A percentile compares a stretch with the other conserved stretches of the same genome.
These are phyloP conservation scores for Zygosaccharomyces gambellarensis DNA, from an alignment of 805 yeast species.

Conservation along the genomic window DNA sequence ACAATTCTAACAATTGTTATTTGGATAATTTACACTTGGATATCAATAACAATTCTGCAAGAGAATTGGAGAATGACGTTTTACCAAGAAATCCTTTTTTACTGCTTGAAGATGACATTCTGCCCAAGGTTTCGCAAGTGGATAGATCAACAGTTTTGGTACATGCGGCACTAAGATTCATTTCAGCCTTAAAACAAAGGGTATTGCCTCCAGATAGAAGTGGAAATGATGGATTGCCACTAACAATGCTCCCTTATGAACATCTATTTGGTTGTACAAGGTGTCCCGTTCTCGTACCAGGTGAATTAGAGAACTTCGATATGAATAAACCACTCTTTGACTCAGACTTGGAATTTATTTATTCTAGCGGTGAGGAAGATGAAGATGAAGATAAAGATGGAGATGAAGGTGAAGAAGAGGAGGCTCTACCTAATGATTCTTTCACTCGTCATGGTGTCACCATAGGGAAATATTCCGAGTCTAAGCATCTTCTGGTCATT, in stretches of 20 bases:
- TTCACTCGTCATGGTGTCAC: constrained; percentile 53
- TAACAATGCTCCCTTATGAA: constrained; percentile 64
- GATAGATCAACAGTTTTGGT: constrained; percentile 64
- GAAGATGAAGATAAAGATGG: constrained; percentile 6
- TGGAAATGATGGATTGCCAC: constrained; percentile 45
- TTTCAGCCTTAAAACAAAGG: constrained; percentile 52
- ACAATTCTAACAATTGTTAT: constrained; percentile 44
- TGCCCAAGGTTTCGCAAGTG: constrained; percentile 56
- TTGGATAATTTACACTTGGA: constrained; percentile 45
- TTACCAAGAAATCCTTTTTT: constrained; percentile 76
- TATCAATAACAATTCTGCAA: constrained; percentile 46
- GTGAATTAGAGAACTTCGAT: constrained; percentile 32
- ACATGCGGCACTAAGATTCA: constrained; percentile 62
- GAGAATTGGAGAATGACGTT: constrained; percentile 59
- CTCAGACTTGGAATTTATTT: constrained; percentile 37
- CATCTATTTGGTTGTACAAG: constrained; percentile 69
- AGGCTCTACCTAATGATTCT: constrained; percentile 7
- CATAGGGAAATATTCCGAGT: constrained; percentile 58
- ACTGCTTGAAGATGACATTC: constrained; percentile 70
- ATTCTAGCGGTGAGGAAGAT: constrained; percentile 1
- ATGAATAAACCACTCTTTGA: constrained; percentile 42
- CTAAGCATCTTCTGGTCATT: constrained; percentile 70
- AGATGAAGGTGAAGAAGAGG: neutral
- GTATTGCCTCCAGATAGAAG: constrained; percentile 54
- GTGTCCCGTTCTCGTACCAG: constrained; percentile 37